Conservation (phyloP, 2,329 filamentous ascomycete species). For the Podosphaera leucotricha region DNA sequence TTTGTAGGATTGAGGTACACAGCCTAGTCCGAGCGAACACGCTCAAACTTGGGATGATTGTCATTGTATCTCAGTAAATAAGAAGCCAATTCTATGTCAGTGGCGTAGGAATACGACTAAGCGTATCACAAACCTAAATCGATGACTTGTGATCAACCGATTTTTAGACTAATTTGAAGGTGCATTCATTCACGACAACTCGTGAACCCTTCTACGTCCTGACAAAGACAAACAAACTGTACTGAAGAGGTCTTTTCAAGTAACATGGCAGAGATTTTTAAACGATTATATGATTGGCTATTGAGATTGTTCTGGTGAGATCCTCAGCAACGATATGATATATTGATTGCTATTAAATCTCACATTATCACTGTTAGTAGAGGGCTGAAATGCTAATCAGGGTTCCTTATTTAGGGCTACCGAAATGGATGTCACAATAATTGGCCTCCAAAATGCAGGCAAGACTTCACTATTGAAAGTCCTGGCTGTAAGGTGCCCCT, state of each 20-base stretch:
- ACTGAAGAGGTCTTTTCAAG: constrained; percentile 2
- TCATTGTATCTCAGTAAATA: background rate
- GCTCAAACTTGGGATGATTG: background rate
- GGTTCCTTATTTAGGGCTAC: constrained; percentile 45
- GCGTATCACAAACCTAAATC: background rate
- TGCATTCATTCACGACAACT: too few species aligned
- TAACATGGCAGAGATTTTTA: constrained; percentile 77
- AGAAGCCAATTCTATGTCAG: background rate
- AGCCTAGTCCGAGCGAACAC: too few species aligned
- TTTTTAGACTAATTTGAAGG: background rate
- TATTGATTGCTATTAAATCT: background rate
- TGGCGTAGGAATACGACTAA: background rate
- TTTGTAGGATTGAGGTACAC: too few species aligned
- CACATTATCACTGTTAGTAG: background rate
- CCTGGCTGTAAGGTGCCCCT: constrained; percentile 51
- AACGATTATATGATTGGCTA: constrained; percentile 93
- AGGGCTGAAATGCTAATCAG: background rate
- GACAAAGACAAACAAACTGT: too few species aligned
- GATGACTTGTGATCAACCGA: background rate
- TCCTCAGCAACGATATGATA: background rate
- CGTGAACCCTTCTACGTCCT: too few species aligned
- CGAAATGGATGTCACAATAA: constrained; percentile 99
- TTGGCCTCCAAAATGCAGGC: constrained; percentile 90
- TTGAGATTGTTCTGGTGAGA: constrained; percentile 89
- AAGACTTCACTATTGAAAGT: constrained; percentile 90